Evolutionary conservation across 176 grass and related monocot genomes (phyloP).

Genomic region (Musa itinerans): DNA sequence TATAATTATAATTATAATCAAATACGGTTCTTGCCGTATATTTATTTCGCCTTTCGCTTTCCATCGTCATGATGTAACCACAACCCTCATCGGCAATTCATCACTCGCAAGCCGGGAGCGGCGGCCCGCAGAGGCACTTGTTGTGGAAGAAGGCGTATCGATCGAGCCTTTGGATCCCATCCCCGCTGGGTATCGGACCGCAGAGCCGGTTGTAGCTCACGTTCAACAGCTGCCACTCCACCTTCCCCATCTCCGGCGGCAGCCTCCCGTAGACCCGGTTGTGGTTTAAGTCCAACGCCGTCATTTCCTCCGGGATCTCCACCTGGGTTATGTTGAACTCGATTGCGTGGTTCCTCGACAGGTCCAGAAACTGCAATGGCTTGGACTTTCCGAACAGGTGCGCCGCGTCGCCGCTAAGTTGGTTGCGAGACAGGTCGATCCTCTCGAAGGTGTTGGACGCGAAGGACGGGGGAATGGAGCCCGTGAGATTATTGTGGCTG

Average conservation of each 20-base stretch:
- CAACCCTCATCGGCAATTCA: background rate
- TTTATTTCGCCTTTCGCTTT: too few species aligned
- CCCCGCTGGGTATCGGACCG: constrained; percentile 38
- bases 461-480: constrained; percentile 35
- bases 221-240: constrained; percentile 33
- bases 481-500: constrained; percentile 55
- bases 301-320: constrained; percentile 27
- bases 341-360: constrained; percentile 53
- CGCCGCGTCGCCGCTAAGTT: constrained; percentile 35
- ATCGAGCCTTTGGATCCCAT: constrained; percentile 20
- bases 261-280: constrained; percentile 48
- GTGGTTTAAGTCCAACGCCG: constrained; percentile 45
- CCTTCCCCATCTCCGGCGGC: constrained; percentile 30
- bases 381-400: constrained; percentile 20
- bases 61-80: too few species aligned
- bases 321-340: constrained; percentile 40
- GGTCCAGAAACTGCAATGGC: constrained; percentile 25
- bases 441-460: constrained; percentile 13
- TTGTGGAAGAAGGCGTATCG: constrained; percentile 33
- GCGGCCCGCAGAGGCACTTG: constrained; percentile 45
- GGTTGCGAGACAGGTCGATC: constrained; percentile 62
- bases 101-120: constrained; percentile 30
- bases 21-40: too few species aligned
- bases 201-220: constrained; percentile 72
- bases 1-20: too few species aligned